Percentiles rank a stretch among this genome's conserved stretches.
These are phyloP conservation scores for Pyricularia grisea DNA, from an alignment of 2,329 filamentous ascomycete species.

Conservation along the genomic window DNA sequence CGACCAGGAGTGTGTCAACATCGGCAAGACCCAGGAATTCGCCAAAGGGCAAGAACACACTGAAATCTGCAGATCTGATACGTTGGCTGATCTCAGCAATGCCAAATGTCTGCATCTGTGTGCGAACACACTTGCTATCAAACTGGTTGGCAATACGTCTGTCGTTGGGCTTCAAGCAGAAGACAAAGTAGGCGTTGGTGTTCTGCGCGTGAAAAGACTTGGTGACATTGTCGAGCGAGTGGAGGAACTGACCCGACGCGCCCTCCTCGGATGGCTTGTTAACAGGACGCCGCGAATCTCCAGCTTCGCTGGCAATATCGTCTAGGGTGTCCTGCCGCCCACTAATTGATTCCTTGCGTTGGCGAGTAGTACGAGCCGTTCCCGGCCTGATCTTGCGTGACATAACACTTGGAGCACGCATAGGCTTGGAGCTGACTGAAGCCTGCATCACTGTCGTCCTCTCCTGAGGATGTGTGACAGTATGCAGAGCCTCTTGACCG, in stretches of 20 bases:
- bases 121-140: slow-evolving; percentile 94
- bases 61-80: slow-evolving; percentile 88
- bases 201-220: slow-evolving; percentile 74
- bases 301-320: slow-evolving; percentile 35
- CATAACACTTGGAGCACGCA: slow-evolving; percentile 87
- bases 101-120: slow-evolving; percentile 88
- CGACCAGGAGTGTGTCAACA: slow-evolving; percentile 74
- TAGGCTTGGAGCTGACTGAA: slow-evolving; percentile 89
- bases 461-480: slow-evolving; percentile 87
- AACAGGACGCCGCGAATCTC: slow-evolving; percentile 28
- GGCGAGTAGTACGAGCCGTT: slow-evolving; percentile 18
- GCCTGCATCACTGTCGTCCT: slow-evolving; percentile 88
- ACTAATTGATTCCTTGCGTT: slow-evolving; percentile 23
- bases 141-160: slow-evolving; percentile 96
- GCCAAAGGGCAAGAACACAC: slow-evolving; percentile 86
- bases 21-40: slow-evolving; percentile 90
- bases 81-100: slow-evolving; percentile 96
- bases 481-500: slow-evolving; percentile 90
- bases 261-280: slow-evolving; percentile 59
- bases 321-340: slow-evolving; percentile 29
- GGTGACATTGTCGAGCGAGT: slow-evolving; percentile 81
- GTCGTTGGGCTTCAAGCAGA: slow-evolving; percentile 96
- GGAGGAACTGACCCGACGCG: slow-evolving; percentile 84
- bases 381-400: slow-evolving; percentile 58
- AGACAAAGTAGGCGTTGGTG: slow-evolving; percentile 91